A percentile compares a stretch with the other conserved stretches of the same genome.
Conservation (phyloP, 139 green algal species). For the Ettlia oleoabundans region DNA sequence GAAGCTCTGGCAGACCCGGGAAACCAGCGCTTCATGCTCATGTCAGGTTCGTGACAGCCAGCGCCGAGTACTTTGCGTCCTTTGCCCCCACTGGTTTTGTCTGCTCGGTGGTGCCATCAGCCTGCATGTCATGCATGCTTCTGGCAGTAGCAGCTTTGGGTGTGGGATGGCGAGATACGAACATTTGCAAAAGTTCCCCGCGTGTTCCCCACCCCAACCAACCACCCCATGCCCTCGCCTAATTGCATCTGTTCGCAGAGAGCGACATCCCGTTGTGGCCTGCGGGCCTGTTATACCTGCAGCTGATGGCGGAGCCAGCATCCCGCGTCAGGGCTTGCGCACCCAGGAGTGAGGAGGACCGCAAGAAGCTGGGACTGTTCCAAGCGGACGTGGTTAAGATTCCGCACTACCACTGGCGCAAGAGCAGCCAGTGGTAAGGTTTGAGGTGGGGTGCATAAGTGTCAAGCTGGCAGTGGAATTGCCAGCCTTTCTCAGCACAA, state of each 20-base stretch:
- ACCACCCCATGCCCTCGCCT: background rate
- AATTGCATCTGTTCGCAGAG: conserved; percentile 14
- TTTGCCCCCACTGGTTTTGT: too few species aligned
- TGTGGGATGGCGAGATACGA: background rate
- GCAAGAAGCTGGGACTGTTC: too few species aligned
- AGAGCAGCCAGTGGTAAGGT: conserved; percentile 34
- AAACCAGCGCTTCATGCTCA: conserved; percentile 52
- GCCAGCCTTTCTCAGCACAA: too few species aligned
- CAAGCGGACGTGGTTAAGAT: background rate
- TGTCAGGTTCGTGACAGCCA: conserved; percentile 20
- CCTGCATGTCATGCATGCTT: background rate
- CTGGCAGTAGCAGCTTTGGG: background rate
- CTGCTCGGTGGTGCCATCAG: too few species aligned
- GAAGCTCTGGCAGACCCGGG: conserved; percentile 40
- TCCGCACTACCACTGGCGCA: background rate
- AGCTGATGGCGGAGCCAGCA: conserved; percentile 31
- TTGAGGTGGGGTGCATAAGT: background rate
- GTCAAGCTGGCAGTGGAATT: too few species aligned
- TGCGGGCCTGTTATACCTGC: conserved; percentile 33
- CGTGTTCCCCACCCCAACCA: background rate
- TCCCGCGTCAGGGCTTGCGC: conserved; percentile 41
- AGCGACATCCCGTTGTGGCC: conserved; percentile 48
- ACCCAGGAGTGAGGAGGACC: background rate
- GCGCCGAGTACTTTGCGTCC: too few species aligned
- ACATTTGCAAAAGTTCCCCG: too few species aligned